Conservation (phyloP, 2,329 filamentous ascomycete species). For the Diaporthe eres region DNA sequence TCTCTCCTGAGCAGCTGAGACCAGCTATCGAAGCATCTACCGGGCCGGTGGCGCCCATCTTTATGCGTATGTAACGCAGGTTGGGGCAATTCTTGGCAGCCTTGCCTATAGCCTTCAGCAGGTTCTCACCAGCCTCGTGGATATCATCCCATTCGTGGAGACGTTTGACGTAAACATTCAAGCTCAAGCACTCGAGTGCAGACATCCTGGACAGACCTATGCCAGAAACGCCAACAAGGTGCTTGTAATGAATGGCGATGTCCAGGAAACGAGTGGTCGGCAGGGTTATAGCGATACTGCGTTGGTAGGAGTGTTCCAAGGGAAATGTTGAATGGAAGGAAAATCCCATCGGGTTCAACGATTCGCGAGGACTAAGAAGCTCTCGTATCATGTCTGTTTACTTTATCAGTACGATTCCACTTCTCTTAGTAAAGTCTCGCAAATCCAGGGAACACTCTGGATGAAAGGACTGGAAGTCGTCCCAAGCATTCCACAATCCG, state of each 20-base stretch:
- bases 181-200: not conserved
- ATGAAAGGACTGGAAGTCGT: not conserved
- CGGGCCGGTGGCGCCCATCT: not conserved
- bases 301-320: not conserved
- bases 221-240: not conserved
- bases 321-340: not conserved
- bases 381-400: not conserved
- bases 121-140: not conserved
- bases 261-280: not conserved
- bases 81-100: not conserved
- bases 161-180: not conserved
- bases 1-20: not conserved
- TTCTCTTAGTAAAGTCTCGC: not conserved
- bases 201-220: not conserved
- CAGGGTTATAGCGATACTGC: not conserved
- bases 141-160: not conserved
- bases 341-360: not conserved
- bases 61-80: not conserved
- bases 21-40: not conserved
- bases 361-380: not conserved
- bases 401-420: not conserved
- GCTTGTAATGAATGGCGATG: not conserved
- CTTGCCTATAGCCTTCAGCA: not conserved
- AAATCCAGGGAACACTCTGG: not conserved
- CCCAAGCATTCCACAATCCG: not conserved